Conservation (phyloP, 768 basidiomycete genomes). For the Serendipita vermifera region DNA sequence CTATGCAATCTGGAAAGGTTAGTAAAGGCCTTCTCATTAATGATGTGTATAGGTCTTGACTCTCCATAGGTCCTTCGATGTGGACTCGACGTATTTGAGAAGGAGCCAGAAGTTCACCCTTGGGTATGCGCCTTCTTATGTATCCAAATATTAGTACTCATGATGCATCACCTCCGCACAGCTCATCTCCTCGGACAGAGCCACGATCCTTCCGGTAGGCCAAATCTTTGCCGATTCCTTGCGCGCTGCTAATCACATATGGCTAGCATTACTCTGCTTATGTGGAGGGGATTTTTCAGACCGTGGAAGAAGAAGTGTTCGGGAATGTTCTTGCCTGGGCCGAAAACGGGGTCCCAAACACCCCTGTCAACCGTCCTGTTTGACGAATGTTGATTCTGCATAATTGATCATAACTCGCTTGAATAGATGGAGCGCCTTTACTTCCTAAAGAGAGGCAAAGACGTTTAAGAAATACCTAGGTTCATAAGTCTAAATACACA, state of each 20-base stretch:
- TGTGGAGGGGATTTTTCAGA: not conserved
- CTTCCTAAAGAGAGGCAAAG: too few relatives aligned
- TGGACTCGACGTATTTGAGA: not conserved
- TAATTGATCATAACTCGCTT: too few relatives aligned
- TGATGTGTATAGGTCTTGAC: not conserved
- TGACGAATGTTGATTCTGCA: too few relatives aligned
- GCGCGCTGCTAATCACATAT: not conserved
- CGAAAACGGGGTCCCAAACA: constrained; percentile 6
- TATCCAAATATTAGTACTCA: too few relatives aligned
- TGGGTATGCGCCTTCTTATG: not conserved
- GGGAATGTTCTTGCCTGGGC: not conserved
- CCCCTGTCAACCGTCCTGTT: not conserved
- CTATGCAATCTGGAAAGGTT: constrained; percentile 6
- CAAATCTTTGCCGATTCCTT: not conserved
- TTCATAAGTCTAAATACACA: too few relatives aligned
- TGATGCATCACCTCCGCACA: not conserved
- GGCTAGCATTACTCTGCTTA: not conserved
- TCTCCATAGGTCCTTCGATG: not conserved
- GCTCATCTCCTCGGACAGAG: not conserved
- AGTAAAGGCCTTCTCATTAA: not conserved
- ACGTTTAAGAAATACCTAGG: too few relatives aligned
- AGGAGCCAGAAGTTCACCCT: constrained; percentile 1
- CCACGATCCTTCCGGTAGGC: constrained; percentile 1
- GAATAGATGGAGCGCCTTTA: too few relatives aligned
- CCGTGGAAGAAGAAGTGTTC: not conserved